Evolutionary conservation across 164 flowering plant species (phyloP).

Genomic region (grape (Vitis vinifera)): DNA sequence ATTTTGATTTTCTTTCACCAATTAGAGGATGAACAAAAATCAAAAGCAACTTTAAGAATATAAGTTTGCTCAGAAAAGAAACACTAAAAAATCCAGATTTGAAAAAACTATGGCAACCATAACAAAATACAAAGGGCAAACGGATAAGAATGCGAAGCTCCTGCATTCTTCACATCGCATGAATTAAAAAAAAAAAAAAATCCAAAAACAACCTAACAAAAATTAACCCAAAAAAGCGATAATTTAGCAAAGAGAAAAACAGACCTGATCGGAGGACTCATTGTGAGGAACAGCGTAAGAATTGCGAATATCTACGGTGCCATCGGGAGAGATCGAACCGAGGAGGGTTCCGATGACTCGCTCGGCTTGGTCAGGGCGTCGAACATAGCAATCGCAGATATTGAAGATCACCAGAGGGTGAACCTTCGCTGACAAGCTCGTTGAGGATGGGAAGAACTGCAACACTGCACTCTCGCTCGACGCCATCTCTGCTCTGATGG

Average conservation of each 20-base stretch:
- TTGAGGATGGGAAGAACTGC: constrained; percentile 55
- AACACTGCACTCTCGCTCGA: constrained; percentile 54
- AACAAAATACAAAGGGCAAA: no score
- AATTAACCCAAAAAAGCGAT: not conserved
- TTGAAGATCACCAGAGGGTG: constrained; percentile 91
- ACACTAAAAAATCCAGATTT: no score
- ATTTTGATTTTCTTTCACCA: no score
- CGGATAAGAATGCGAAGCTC: no score
- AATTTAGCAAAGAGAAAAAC: not conserved
- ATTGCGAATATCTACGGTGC: constrained; percentile 86
- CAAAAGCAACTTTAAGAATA: no score
- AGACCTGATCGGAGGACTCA: constrained; percentile 84
- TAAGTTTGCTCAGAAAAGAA: no score
- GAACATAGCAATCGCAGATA: constrained; percentile 87
- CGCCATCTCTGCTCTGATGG: constrained; percentile 37
- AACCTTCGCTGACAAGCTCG: constrained; percentile 64
- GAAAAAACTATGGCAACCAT: no score
- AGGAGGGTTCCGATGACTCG: constrained; percentile 96
- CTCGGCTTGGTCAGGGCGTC: constrained; percentile 88
- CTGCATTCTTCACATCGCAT: not conserved
- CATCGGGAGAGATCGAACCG: constrained; percentile 84
- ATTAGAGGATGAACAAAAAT: no score
- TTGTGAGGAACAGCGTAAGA: constrained; percentile 95
- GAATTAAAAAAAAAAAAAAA: not conserved
- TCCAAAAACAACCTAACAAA: not conserved